Base-by-base conservation (phyloP, 306 rosid genomes). In the Cajanus cajan region DNA sequence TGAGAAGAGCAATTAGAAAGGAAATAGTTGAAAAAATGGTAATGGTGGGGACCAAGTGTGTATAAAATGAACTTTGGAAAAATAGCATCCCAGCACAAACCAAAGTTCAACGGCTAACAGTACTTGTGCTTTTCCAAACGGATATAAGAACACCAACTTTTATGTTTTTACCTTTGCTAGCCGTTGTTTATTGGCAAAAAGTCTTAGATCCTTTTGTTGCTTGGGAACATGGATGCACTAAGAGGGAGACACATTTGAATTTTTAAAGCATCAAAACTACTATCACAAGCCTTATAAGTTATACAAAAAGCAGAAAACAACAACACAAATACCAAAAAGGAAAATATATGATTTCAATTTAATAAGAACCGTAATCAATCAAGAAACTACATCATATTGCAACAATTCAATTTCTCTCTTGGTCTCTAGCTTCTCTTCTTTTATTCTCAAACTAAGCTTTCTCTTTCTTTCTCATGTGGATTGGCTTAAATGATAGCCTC, bases 181-280 rank as follows among this genome's bases (percentile, higher is more conserved):
- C 82, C 82, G 77, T 78, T 78, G 71, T 68, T 37, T 64, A 8
- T 37, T 14, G 47, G 7, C 47, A n/a, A 64, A 64, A 65, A 24
- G 64, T 4, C 36, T 12, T 57, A 22, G 3, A 25, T 24, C 68
- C 43, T 62, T 62, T 62, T 62, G 43, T 33, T n/a, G 33, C 13
- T 15, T 55, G 34, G 62, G 36, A 57, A 34, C 45, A 9, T 34
- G 45, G 7, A 34, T 15, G 40, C 3, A 34, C 2, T 8, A n/a
- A 63, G 43, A 34, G 39, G 14, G 68, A 7, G 28, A 63, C 25
- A 34, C 6, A 63, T 63, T 66, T 66, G 51, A 66, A 66, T 39
- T 21, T 40, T 37, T 6, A 10, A 39, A 65, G 71, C 44, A 0
- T 31, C 19, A 2, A 62, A 34, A 63, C 68, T 13, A 59, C 40